Evolutionary conservation across 2,329 filamentous ascomycete genomes (phyloP).

Genomic region (Exserohilum rostratum): DNA sequence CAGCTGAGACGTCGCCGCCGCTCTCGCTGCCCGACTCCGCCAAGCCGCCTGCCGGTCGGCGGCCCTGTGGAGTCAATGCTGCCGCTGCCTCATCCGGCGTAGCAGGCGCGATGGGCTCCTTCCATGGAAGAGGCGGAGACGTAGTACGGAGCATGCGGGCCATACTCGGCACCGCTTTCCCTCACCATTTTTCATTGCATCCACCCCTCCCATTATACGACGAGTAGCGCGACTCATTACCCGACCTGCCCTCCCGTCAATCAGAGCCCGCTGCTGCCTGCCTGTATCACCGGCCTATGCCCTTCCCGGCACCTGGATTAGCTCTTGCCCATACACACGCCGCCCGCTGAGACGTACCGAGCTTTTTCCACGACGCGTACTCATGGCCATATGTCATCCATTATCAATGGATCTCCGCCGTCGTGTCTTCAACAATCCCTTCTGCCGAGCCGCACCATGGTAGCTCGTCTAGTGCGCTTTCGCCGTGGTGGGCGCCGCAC

Average conservation of each 20-base stretch:
- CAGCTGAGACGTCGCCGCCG: not conserved
- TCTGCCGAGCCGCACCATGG: slow-evolving; percentile 28
- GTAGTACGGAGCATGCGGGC: slow-evolving; percentile 33
- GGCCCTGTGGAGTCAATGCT: slow-evolving; percentile 36
- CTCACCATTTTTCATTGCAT: slow-evolving; percentile 2
- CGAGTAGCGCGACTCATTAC: slow-evolving; percentile 31
- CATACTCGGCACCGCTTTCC: slow-evolving; percentile 34
- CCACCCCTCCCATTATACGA: slow-evolving; percentile 7
- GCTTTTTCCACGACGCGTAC: slow-evolving; percentile 36
- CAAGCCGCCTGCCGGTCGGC: slow-evolving; percentile 25
- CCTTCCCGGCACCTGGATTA: slow-evolving; percentile 41
- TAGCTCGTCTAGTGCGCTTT: slow-evolving; percentile 28
- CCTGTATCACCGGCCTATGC: slow-evolving; percentile 34
- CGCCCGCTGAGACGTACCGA: slow-evolving; percentile 45
- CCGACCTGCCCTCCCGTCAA: slow-evolving; percentile 7
- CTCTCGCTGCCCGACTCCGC: no score
- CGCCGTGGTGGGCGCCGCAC: slow-evolving; percentile 28
- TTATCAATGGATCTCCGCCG: slow-evolving; percentile 33
- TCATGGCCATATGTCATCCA: slow-evolving; percentile 30
- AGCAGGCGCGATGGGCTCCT: slow-evolving; percentile 23
- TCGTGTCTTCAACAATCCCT: slow-evolving; percentile 28
- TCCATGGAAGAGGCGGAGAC: no score
- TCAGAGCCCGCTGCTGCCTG: slow-evolving; percentile 18
- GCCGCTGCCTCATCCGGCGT: slow-evolving; percentile 34
- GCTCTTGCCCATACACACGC: slow-evolving; percentile 26